phyloP scores from a whole-genome alignment of 305 asterid species.

The Caryopteris hybrid region DNA sequence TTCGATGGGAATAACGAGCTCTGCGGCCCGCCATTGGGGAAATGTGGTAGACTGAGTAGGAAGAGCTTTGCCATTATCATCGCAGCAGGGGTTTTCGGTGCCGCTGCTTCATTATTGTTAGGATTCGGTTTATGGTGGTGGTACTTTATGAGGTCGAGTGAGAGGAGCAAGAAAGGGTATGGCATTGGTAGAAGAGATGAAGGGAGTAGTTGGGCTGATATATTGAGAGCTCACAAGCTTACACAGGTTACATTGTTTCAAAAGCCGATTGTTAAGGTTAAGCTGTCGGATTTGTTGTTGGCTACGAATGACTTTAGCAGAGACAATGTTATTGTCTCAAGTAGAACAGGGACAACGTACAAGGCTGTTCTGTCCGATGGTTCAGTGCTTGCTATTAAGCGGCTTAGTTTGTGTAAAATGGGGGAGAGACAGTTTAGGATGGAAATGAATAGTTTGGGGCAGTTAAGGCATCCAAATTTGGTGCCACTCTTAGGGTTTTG shows the following conservation, averaged over 20 bases:
- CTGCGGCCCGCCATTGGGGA: constrained; percentile 63
- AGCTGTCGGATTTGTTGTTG: constrained; percentile 58
- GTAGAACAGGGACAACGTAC: constrained; percentile 70
- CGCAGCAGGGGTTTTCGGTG: constrained; percentile 89
- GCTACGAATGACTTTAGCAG: constrained; percentile 65
- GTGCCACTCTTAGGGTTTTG: constrained; percentile 88
- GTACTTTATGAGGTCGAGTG: constrained; percentile 43
- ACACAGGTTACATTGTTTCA: constrained; percentile 78
- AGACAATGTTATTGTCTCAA: constrained; percentile 46
- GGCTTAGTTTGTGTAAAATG: constrained; percentile 55
- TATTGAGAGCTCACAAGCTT: constrained; percentile 70
- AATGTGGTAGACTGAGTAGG: constrained; percentile 76
- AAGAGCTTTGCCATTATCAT: constrained; percentile 64
- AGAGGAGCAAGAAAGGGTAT: constrained; percentile 52
- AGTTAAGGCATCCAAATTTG: constrained; percentile 88
- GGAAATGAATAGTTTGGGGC: constrained; percentile 91
- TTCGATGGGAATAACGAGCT: constrained; percentile 64
- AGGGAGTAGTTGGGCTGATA: constrained; percentile 57
- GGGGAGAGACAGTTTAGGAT: constrained; percentile 73
- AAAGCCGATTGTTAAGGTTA: constrained; percentile 88
- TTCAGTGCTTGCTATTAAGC: constrained; percentile 66
- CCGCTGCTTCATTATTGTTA: constrained; percentile 70
- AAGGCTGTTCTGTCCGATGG: constrained; percentile 74
- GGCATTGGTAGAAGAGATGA: constrained; percentile 53
- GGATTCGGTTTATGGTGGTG: constrained; percentile 91